These are phyloP conservation scores for Lindgomyces ingoldianus DNA, from an alignment of 495 filamentous ascomycete genomes.

Conservation along the genomic window DNA sequence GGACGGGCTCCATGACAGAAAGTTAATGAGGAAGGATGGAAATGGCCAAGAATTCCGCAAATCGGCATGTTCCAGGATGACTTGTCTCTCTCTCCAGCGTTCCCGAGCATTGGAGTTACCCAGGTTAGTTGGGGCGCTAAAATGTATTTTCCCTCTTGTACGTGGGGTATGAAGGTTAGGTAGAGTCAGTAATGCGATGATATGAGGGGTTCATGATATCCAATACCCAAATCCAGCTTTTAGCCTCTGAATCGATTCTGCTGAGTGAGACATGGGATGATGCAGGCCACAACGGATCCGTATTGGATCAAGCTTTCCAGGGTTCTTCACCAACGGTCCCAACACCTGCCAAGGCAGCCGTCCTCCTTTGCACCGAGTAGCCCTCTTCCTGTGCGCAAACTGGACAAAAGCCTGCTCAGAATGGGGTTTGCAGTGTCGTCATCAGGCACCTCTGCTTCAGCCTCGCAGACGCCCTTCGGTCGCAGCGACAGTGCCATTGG, in stretches of 20 bases:
- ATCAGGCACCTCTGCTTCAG: neutral
- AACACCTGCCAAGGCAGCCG: neutral
- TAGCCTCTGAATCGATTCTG: neutral
- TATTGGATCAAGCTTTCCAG: too few relatives aligned
- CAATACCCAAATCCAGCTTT: constrained; percentile 10
- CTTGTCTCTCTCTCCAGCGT: constrained; percentile 19
- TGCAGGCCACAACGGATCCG: neutral
- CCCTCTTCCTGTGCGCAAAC: too few relatives aligned
- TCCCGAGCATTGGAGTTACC: constrained; percentile 25
- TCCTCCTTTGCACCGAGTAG: neutral
- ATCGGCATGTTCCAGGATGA: constrained; percentile 3
- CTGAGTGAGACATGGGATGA: neutral
- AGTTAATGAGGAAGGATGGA: constrained; percentile 8
- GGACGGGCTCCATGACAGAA: constrained; percentile 15
- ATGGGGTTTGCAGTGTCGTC: neutral
- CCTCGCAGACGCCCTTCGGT: neutral
- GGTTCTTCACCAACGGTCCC: too few relatives aligned
- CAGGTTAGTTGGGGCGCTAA: constrained; percentile 4
- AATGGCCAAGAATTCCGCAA: neutral
- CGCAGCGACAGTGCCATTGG: constrained; percentile 7
- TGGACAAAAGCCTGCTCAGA: neutral
- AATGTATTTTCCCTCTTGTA: constrained; percentile 9
- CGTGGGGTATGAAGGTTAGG: neutral
- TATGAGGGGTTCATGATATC: constrained; percentile 27
- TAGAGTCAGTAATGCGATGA: constrained; percentile 6